Base-by-base conservation (phyloP, 257 asterid genomes). In the Knoxia roxburghii region DNA sequence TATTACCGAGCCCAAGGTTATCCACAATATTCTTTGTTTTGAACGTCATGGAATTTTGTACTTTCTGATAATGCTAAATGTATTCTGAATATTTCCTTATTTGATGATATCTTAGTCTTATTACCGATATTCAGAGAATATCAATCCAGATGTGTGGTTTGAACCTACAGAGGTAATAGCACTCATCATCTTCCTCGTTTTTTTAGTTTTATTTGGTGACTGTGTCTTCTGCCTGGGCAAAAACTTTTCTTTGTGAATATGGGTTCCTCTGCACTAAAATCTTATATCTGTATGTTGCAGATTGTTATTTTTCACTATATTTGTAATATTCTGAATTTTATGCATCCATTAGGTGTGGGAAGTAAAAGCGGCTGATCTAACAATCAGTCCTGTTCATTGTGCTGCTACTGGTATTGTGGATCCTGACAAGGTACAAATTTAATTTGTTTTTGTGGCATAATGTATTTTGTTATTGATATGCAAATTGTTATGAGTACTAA, bases 331-430 rank as follows among this genome's bases (percentile, higher is more conserved):
- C 4, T 30, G 37, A 63, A 53, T 54, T 37, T 37, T 4, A 37
- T 67, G 12, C 18, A 15, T 64, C 52, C 50, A 75, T 73, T 64
- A 94, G 99, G 99, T 90, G 68, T 94, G 99, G 96, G 99, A 94
- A 82, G 98, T 94, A 65, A 94, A 94, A 85, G 97, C 99, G 46
- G 95, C 99, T 52, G 99, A 94, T 77, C 95, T 94, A 64, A 90
- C 98, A 56, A 84, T 90, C 70, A 90, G 99, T 83, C 96, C 96
- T 12, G 98, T 92, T 80, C 85, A 90, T 76, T 87, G 93, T 65
- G 99, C 99, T 76, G 99, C 99, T 56, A 76, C 75, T 78, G 98
- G 99, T 61, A 82, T 83, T 60, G 93, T 90, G 73, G 94, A 82
- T 76, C 81, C 83, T 26, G 83, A 81, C 56, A 94, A 90, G 96